Percentiles rank a stretch among this genome's conserved stretches.
These are phyloP conservation scores for Pseudogymnoascus sp. DNA, from an alignment of 2,329 filamentous ascomycete species.

Conservation along the genomic window DNA sequence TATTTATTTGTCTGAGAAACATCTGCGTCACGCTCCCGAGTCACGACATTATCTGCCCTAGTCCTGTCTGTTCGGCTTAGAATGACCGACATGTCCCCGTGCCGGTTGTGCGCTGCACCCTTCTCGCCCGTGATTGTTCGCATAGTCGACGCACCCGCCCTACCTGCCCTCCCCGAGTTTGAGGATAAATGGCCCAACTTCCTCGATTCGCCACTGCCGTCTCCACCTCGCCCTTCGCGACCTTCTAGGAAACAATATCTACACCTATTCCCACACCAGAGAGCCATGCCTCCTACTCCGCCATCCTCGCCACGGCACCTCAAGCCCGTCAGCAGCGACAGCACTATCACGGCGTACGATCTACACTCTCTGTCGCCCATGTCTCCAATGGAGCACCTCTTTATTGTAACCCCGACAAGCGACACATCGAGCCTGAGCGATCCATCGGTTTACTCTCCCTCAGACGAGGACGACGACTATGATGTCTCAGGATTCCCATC, in stretches of 20 bases:
- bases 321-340: not conserved
- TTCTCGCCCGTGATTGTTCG: conserved; percentile 4
- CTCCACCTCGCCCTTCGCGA: not conserved
- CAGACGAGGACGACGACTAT: not conserved
- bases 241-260: not conserved
- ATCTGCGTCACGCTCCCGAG: not conserved
- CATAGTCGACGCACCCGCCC: not conserved
- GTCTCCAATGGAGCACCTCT: not conserved
- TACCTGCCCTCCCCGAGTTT: not conserved
- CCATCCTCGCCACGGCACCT: not conserved
- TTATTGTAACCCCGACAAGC: not conserved
- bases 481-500: not conserved
- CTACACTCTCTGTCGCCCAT: not conserved
- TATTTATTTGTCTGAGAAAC: not conserved
- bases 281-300: not conserved
- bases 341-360: not conserved
- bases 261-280: not conserved
- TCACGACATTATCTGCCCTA: not conserved
- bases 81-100: conserved; percentile 4
- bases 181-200: conserved; percentile 1
- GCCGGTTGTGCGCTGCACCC: not conserved
- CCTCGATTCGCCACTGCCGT: not conserved
- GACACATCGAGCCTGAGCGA: conserved; percentile 1
- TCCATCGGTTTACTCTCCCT: not conserved
- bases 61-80: conserved; percentile 1